Evolutionary conservation across 2,329 filamentous ascomycete genomes (phyloP).

Genomic region (Lojkania enalia): DNA sequence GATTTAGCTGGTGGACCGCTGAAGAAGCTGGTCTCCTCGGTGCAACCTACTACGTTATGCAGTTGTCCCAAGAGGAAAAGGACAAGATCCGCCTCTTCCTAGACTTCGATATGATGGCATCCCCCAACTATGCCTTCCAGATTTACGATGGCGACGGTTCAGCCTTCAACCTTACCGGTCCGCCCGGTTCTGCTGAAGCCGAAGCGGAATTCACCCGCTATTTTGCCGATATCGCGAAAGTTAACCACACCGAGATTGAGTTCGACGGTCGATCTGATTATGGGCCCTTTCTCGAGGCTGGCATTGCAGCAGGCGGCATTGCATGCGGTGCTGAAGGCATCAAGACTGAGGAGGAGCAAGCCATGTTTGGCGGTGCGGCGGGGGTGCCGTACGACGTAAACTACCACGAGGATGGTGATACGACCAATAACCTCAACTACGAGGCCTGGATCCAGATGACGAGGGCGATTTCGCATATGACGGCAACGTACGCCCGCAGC

Average conservation of each 20-base stretch:
- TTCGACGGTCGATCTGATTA: conserved; percentile 84
- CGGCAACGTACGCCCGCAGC: conserved; percentile 39
- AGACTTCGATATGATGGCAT: conserved; percentile 73
- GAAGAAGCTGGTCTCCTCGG: conserved; percentile 68
- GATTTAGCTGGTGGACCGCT: conserved; percentile 68
- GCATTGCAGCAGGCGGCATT: conserved; percentile 74
- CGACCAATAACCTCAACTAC: conserved; percentile 57
- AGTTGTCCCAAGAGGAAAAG: conserved; percentile 53
- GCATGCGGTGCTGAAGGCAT: conserved; percentile 77
- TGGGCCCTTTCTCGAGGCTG: conserved; percentile 71
- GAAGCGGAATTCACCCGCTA: conserved; percentile 59
- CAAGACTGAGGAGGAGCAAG: conserved; percentile 69
- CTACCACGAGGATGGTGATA: conserved; percentile 60
- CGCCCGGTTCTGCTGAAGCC: conserved; percentile 68
- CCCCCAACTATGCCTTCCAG: conserved; percentile 61
- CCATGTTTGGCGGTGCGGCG: conserved; percentile 71
- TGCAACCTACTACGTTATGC: conserved; percentile 59
- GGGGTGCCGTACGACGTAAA: conserved; percentile 61
- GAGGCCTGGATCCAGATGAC: conserved; percentile 60
- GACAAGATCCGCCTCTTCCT: conserved; percentile 68
- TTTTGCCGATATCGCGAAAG: conserved; percentile 31
- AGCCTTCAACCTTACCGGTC: conserved; percentile 58
- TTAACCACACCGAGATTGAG: conserved; percentile 64
- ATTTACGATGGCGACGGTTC: conserved; percentile 63
- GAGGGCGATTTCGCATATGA: conserved; percentile 61